Base-by-base conservation (phyloP, 305 asterid species). In the Withania somnifera region DNA sequence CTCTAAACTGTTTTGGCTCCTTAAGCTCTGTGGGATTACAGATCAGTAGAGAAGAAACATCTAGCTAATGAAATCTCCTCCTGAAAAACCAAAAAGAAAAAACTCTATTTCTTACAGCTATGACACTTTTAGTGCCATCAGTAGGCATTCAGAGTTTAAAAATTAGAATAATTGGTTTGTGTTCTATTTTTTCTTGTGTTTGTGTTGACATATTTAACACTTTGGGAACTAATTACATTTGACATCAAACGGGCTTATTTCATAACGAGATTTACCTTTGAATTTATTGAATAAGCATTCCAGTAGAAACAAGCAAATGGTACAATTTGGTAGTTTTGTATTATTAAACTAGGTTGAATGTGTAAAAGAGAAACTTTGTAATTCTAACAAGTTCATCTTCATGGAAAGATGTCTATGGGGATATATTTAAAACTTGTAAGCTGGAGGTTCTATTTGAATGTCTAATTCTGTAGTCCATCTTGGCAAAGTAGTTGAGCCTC, bases 1-100 rank as follows among this genome's bases (percentile, higher is more conserved):
- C 83, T 80, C 87, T 76, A 78, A 77, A 84, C 86, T 84, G 82
- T 88, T 85, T 84, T 82, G 40, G 79, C 85, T 83, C 47, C 53
- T 77, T 1, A 28, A 45, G 9, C 11, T 47, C 42, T 11, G 11
- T 83, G 78, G 82, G 77, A 85, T 67, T 87, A 78, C 73, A 81
- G 82, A 81, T 87, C 67, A 78, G 84, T 81, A 20, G 87, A 81
- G 88, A 67, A 67, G 85, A 76, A 38, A 84, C 85, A 86, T 64
- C 15, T 22, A 2, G 15, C 22, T 42, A 42, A 6, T 13, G 66
- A 19, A 0, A 5, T 1, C 66, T 34, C 17, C 13, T 3, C 2
- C 7, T 15, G n/a, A n/a, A n/a, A n/a, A n/a, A n/a, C 77, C 15
- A 10, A 36, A 1, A 22, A 32, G 7, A 32, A 30, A 56, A 15